These are phyloP conservation scores for Nemania abortiva DNA, from an alignment of 2,329 filamentous ascomycete species.

Conservation along the genomic window DNA sequence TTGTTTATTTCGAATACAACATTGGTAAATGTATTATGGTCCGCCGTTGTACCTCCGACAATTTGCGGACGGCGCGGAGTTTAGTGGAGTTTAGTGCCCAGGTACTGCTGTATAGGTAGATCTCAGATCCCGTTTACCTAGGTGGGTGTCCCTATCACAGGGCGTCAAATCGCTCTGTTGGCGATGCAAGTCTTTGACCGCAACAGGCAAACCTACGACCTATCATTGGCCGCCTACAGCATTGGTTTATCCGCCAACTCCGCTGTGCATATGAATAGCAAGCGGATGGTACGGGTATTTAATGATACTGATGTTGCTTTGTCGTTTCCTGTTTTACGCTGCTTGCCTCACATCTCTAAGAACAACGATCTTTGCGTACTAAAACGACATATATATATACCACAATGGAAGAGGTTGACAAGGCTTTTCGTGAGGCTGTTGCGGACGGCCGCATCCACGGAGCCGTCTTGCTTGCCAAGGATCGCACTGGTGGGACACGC, in stretches of 20 bases:
- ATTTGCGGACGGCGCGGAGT: slow-evolving; percentile 11
- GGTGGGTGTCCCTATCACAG: too few species aligned
- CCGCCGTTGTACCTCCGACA: slow-evolving; percentile 34
- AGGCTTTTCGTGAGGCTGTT: slow-evolving; percentile 32
- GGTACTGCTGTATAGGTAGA: neutral
- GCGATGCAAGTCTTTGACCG: slow-evolving; percentile 1
- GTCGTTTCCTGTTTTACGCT: neutral
- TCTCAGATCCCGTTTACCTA: too few species aligned
- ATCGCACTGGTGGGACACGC: slow-evolving; percentile 31
- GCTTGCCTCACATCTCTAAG: too few species aligned
- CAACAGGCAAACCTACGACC: neutral
- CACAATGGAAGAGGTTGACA: slow-evolving; percentile 38
- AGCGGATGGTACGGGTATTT: neutral
- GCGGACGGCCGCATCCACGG: slow-evolving; percentile 39
- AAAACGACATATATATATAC: neutral
- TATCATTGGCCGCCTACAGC: slow-evolving; percentile 8
- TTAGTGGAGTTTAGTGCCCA: slow-evolving; percentile 18
- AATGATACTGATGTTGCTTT: neutral
- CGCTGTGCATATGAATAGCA: neutral
- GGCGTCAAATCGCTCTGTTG: neutral
- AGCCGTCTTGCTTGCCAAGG: slow-evolving; percentile 37
- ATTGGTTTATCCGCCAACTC: neutral
- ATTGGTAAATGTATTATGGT: neutral
- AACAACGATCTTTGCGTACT: neutral
- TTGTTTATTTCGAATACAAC: neutral